Evolutionary conservation across 83 land plant species (phyloP), one percentile per base, ranked within the genome.

Genomic region (Isoetes engelmannii): DNA sequence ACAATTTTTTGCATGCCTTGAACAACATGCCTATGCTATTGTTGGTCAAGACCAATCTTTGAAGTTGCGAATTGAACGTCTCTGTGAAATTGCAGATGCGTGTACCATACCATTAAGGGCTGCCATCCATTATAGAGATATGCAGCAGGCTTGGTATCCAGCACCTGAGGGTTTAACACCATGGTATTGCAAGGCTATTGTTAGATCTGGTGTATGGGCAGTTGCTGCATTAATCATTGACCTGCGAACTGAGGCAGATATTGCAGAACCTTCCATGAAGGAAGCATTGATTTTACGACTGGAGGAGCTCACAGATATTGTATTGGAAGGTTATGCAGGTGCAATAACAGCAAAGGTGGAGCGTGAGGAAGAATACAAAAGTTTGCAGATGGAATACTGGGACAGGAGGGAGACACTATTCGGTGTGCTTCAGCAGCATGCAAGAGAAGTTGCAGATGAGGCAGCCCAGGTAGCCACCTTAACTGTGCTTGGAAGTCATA

Each of bases 141-240:
- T 76, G 47, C 87, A 95, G 47, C 81, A 83, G 7, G 63, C 80
- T 15, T 95, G 99, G 99, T 95, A 95, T 75, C 99, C 99, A 17
- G 81, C 94, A 8, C 82, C 81, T 41, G 99, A 95, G 55, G 94
- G 94, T 53, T 75, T 95, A 60, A 83, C 85, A 62, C 89, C 94
- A n/a, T 95, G 99, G 99, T 86, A 82, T 69, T 87, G 87, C 69
- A 81, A 95, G 65, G 78, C 61, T 45, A 74, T 69, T 41, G 94
- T 91, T 18, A 78, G 89, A 7, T 75, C 83, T 78, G 99, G 97
- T 45, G 57, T 89, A 61, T 88, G 99, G 99, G 77, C 75, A 56
- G 57, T 91, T 47, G 88, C 87, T 45, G 82, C 86, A n/a, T 68
- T 79, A 50, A 72, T 91, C 68, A 65, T 91, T 67, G 86, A 85